A percentile compares a stretch with the other conserved stretches of the same genome.
These are phyloP conservation scores for Puccinia triticina DNA, from an alignment of 1,284 basidiomycete species.

Conservation along the genomic window DNA sequence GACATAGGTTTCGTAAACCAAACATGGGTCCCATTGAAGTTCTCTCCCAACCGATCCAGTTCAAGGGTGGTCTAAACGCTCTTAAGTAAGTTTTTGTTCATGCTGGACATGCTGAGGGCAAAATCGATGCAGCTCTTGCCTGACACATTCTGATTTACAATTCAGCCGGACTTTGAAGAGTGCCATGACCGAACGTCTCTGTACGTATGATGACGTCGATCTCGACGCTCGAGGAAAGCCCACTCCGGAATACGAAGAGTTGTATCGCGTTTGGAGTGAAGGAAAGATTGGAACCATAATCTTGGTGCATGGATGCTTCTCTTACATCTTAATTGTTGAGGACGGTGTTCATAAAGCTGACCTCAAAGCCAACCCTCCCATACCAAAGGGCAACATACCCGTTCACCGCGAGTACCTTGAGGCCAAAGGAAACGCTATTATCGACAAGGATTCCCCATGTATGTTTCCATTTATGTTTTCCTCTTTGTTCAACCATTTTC, in stretches of 20 bases:
- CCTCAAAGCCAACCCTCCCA: too few relatives aligned
- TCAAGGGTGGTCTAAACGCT: conserved; percentile 24
- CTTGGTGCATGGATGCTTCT: conserved; percentile 51
- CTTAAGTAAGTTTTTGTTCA: conserved; percentile 31
- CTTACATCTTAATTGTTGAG: too few relatives aligned
- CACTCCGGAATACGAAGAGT: conserved; percentile 56
- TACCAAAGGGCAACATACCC: conserved; percentile 60
- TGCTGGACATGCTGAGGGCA: too few relatives aligned
- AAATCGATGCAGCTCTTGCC: too few relatives aligned
- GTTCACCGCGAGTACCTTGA: conserved; percentile 57
- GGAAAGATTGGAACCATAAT: conserved; percentile 59
- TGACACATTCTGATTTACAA: too few relatives aligned
- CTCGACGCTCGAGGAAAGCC: conserved; percentile 57
- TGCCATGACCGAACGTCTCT: conserved; percentile 61
- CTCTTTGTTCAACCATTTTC: background rate
- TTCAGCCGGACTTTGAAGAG: conserved; percentile 54
- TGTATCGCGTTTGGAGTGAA: conserved; percentile 60
- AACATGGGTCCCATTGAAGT: conserved; percentile 20
- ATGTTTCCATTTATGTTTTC: too few relatives aligned
- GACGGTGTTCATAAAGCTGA: too few relatives aligned
- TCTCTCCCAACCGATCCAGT: conserved; percentile 31
- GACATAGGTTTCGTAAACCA: too few relatives aligned
- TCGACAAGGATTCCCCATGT: conserved; percentile 54
- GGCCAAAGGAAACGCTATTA: conserved; percentile 58
- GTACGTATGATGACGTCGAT: conserved; percentile 56